Percentiles rank a stretch among this genome's conserved stretches.
These are phyloP conservation scores for Rhodotorula taiwanensis DNA, from an alignment of 768 basidiomycete genomes.

Conservation along the genomic window DNA sequence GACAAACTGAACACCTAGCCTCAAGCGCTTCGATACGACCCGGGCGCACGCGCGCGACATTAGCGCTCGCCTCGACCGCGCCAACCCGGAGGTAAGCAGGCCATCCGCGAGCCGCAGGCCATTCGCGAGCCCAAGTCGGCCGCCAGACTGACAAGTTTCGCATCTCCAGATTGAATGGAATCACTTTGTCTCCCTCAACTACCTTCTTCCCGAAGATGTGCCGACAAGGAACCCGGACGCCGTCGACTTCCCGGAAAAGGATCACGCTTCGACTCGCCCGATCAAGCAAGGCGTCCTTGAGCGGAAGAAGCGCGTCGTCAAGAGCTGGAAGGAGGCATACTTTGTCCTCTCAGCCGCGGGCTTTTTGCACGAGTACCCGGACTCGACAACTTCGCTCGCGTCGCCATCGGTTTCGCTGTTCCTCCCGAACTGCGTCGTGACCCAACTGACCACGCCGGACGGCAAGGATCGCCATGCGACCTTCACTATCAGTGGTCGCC, in stretches of 20 bases:
- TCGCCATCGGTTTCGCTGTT: slow-evolving; percentile 7
- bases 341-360: slow-evolving; percentile 21
- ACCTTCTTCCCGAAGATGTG: slow-evolving; percentile 12
- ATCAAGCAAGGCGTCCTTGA: slow-evolving; percentile 20
- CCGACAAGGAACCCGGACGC: not conserved
- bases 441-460: not conserved
- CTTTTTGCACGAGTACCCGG: slow-evolving; percentile 17
- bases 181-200: slow-evolving; percentile 18
- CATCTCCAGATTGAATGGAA: slow-evolving; percentile 18
- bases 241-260: slow-evolving; percentile 3
- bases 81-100: no score
- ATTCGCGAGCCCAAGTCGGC: no score
- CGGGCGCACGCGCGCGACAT: not conserved
- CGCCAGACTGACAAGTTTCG: not conserved
- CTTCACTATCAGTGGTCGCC: not conserved
- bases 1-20: no score
- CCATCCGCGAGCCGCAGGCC: no score
- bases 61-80: not conserved
- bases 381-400: not conserved
- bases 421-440: slow-evolving; percentile 13
- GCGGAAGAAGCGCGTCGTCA: slow-evolving; percentile 14
- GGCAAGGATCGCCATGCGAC: not conserved
- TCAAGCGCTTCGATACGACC: no score
- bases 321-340: slow-evolving; percentile 17
- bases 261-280: slow-evolving; percentile 5